Evolutionary conservation across 1,284 basidiomycete genomes (phyloP).

Genomic region (Volvariella volvacea): DNA sequence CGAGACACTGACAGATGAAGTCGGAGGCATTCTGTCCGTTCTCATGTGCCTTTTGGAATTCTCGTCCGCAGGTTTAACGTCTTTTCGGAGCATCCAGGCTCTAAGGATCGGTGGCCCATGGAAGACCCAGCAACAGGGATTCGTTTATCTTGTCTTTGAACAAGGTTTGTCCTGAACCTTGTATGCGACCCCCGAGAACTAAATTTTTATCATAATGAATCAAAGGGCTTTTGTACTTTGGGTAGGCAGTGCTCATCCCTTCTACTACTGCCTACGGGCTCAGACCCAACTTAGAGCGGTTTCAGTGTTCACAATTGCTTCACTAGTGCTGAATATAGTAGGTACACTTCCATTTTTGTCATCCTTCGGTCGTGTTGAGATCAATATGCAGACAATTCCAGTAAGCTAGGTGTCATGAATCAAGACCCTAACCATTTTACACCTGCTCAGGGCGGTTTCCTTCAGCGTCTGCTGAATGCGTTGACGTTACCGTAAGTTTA

Average conservation of each 20-base stretch:
- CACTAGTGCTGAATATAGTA: slow-evolving; percentile 11
- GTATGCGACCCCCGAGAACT: background rate
- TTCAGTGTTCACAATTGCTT: slow-evolving; percentile 10
- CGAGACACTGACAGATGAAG: too few relatives aligned
- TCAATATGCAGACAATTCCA: too few relatives aligned
- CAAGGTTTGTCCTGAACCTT: slow-evolving; percentile 18
- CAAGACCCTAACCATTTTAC: background rate
- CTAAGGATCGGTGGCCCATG: slow-evolving; percentile 15
- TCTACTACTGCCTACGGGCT: background rate
- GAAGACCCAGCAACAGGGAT: slow-evolving; percentile 15
- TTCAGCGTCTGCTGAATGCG: slow-evolving; percentile 4
- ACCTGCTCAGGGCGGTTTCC: slow-evolving; percentile 11
- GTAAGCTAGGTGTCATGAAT: background rate
- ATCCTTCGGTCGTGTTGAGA: background rate
- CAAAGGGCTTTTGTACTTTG: slow-evolving; percentile 13
- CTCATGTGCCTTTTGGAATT: slow-evolving; percentile 3
- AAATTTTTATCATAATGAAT: background rate
- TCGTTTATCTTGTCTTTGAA: slow-evolving; percentile 21
- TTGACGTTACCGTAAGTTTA: slow-evolving; percentile 12
- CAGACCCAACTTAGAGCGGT: slow-evolving; percentile 6
- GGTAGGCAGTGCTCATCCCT: slow-evolving; percentile 3
- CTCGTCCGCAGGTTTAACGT: slow-evolving; percentile 18
- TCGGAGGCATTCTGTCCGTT: background rate
- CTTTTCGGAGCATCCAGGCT: slow-evolving; percentile 21
- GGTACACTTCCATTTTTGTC: background rate